Base-by-base conservation (phyloP, 78 protist genomes). In the Guillardia theta region DNA sequence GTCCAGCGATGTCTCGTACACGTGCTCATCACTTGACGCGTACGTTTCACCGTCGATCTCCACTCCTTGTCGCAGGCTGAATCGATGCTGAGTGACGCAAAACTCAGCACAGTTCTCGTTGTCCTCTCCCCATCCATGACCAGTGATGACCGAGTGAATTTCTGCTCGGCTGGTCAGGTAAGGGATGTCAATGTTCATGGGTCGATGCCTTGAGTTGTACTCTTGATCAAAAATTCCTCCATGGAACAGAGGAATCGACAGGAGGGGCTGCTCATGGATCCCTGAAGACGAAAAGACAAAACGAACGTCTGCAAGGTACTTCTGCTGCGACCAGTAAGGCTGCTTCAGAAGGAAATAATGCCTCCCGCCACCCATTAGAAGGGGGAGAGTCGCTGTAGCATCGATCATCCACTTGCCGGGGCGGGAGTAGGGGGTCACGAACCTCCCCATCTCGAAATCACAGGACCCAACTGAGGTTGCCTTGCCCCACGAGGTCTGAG, bases 91-190 rank as follows among this genome's bases (percentile, higher is more conserved):
- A 30, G 90, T 43, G 18, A 21, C 50, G 90, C 90, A 78, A 50
- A 78, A 78, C 48, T 78, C 90, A 1, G 90, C 90, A 50, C 90
- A 78, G 90, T 78, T 36, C 41, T n/a, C 43, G 43, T 10, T 21
- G 48, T 78, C 90, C 30, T 18, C 44, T 45, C 90, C 90, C 90
- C 90, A 78, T 30, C 90, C 90, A 50, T 78, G 90, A 1, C 90
- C 90, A 0, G 44, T 43, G 41, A 78, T 30, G 0, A 36, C 3
- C 90, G 90, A 18, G 44, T 78, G 44, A 5, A 78, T 37, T 48
- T 78, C 90, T 6, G 18, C 90, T 30, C 50, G 47, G 37, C n/a
- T 24, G 36, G 83, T 24, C n/a, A 36, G 36, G 36, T 4, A 4
- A 2, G 9, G 83, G 27, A 70, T 24, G 41, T 24, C 22, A 24